Evolutionary conservation across 1,139 yeast genomes (phyloP), one percentile per base, ranked within the genome.

Genomic region (Hyphopichia wangnamkhiaoensis): DNA sequence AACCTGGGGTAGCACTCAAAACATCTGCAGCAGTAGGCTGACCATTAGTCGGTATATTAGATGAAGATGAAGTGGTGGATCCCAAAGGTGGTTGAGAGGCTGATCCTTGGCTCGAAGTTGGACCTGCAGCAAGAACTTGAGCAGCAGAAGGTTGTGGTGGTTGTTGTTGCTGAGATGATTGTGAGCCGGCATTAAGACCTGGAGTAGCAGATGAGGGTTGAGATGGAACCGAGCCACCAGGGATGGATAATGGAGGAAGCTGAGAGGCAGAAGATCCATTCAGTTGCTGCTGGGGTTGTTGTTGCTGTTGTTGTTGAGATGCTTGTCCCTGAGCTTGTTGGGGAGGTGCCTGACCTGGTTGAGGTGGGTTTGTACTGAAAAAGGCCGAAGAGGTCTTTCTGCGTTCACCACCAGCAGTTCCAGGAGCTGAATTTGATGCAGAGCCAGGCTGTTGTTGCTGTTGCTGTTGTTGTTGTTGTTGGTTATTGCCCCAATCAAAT

Each of bases 361-460:
- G 28, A 26, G 33, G 33, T 13, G n/a, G n/a, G n/a, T n/a, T n/a
- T n/a, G 34, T 56, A 49, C 48, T 57, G 52, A 63, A 65, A 46
- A 65, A 65, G 27, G 69, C 65, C 31, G 68, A 62, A 5, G 68
- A 61, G 3, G 69, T 61, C 48, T 71, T 56, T 51, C 71, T 56
- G 43, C 63, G 56, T 41, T 55, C 63, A 21, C n/a, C 28, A 14
- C 16, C 16, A 13, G 8, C 15, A 15, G 32, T 34, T 26, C 38
- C 36, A 37, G 49, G 37, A 37, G 42, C 33, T 38, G 47, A 34
- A 26, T 38, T 31, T 35, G 46, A 27, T 35, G 42, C 34, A 28
- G 37, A 15, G 15, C 28, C 12, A 9, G 39, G 33, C 19, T 34
- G 33, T 30, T 36, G 30, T 25, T 25, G 29, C 17, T 33, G 35